Base-by-base conservation (phyloP, 805 yeast genomes). In the Kuraishia molischiana region DNA sequence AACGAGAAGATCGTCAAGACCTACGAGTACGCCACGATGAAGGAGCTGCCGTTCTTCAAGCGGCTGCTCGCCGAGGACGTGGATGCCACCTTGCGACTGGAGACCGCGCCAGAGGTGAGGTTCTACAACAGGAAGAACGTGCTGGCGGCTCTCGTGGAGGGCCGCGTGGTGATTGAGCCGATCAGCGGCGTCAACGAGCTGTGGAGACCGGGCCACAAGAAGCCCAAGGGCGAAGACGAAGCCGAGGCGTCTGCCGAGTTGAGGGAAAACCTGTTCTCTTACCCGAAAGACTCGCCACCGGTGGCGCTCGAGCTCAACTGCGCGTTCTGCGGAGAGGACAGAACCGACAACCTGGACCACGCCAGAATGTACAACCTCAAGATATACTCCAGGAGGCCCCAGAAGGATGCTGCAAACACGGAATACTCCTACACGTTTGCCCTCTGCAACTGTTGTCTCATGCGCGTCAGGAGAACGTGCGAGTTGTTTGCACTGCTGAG, bases 101-200 rank as follows among this genome's bases (percentile, higher is more conserved):
- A 81, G 41, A 53, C 59, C 31, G 78, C 89, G 0, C 76, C 79
- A 2, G 77, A 80, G 14, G 56, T 79, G 36, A 66, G 79, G 20
- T 79, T 78, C 74, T 68, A 79, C 40, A 74, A 67, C 36, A 70
- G 74, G 43, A 68, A 83, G 39, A 61, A 77, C 10, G 69, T 89
- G 39, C 64, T 87, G 66, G 58, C 67, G 34, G 70, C 79, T 14
- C 67, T 90, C 44, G 71, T 83, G 24, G 96, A 87, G 37, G 94
- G 94, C 3, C 69, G 81, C 32, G 86, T 85, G 4, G 67, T 77
- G 3, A 78, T 90, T 29, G 95, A 87, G 57, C 98, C 98, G 0
- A 72, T 89, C 6, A 75, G 85, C 37, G 89, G 90, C 0, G 69
- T 81, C 30, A 87, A 89, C 50, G 94, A 84, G 55, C 72, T 75